Conservation (phyloP, 2,329 filamentous ascomycete species). For the Pestalotiopsis sp. region DNA sequence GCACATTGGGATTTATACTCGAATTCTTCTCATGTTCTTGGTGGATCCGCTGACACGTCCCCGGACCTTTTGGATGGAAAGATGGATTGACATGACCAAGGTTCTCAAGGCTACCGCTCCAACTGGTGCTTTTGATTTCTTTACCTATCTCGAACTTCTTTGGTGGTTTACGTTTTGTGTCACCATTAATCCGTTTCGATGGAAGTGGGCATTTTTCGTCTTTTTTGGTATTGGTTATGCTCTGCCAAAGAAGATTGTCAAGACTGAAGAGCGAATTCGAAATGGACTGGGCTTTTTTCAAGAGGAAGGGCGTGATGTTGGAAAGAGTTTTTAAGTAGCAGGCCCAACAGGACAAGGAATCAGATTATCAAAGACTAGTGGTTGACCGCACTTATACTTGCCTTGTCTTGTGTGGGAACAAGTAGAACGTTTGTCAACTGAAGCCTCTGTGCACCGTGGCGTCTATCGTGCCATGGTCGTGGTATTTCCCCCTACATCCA, state of each 20-base stretch:
- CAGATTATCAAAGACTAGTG: not conserved
- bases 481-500: no score
- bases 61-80: slow-evolving; percentile 73
- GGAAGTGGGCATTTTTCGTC: slow-evolving; percentile 88
- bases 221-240: slow-evolving; percentile 73
- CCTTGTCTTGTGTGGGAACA: no score
- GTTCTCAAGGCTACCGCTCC: slow-evolving; percentile 71
- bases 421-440: no score
- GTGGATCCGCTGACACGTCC: slow-evolving; percentile 77
- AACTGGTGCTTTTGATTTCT: slow-evolving; percentile 82
- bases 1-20: slow-evolving; percentile 88
- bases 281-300: slow-evolving; percentile 50
- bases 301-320: slow-evolving; percentile 30
- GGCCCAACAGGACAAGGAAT: not conserved
- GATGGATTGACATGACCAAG: slow-evolving; percentile 85
- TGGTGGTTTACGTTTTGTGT: slow-evolving; percentile 87
- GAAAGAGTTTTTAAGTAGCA: slow-evolving; percentile 31
- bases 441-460: no score
- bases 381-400: not conserved
- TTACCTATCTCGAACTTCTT: slow-evolving; percentile 81
- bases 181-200: slow-evolving; percentile 79
- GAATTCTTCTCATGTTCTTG: slow-evolving; percentile 85
- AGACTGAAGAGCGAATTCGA: slow-evolving; percentile 64
- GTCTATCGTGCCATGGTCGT: no score
- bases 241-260: slow-evolving; percentile 68